Evolutionary conservation across 257 asterid genomes (phyloP).

Genomic region (Linderniella brevidens): DNA sequence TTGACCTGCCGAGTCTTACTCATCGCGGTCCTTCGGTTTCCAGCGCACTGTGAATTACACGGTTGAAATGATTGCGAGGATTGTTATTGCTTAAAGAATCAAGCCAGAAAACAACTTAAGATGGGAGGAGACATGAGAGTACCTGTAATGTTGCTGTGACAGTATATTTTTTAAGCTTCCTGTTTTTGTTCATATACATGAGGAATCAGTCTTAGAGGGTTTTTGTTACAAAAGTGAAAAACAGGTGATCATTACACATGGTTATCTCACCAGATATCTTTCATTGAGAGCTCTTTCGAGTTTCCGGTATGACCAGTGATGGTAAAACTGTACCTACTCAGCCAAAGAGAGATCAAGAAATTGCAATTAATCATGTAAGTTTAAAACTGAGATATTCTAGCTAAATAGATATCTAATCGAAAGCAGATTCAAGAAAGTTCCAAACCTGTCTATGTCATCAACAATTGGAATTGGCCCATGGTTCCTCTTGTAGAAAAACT

Average conservation of each 20-base stretch:
- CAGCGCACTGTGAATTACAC: constrained; percentile 1
- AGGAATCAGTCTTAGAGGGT: constrained; percentile 4
- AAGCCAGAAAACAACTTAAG: no score
- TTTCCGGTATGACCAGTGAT: constrained; percentile 35
- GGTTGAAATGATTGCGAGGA: no score
- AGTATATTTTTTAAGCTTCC: constrained; percentile 67
- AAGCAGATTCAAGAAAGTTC: not conserved
- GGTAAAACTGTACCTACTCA: constrained; percentile 52
- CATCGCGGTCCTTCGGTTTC: constrained; percentile 90
- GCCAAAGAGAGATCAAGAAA: constrained; percentile 7
- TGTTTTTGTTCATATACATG: constrained; percentile 15
- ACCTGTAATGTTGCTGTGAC: constrained; percentile 95
- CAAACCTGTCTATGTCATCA: constrained; percentile 54
- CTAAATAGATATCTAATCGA: not conserved
- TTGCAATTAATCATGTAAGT: not conserved
- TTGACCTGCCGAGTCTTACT: constrained; percentile 59
- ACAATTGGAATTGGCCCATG: constrained; percentile 93
- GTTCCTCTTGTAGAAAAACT: constrained; percentile 84
- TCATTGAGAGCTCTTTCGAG: constrained; percentile 52
- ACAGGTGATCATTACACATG: constrained; percentile 1
- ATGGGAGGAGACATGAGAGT: no score
- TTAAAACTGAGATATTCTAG: not conserved
- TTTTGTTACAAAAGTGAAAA: not conserved
- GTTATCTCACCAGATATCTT: constrained; percentile 61
- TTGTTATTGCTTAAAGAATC: no score